Evolutionary conservation across 2,329 filamentous ascomycete genomes (phyloP).

Genomic region (Trichophyton schoenleinii): DNA sequence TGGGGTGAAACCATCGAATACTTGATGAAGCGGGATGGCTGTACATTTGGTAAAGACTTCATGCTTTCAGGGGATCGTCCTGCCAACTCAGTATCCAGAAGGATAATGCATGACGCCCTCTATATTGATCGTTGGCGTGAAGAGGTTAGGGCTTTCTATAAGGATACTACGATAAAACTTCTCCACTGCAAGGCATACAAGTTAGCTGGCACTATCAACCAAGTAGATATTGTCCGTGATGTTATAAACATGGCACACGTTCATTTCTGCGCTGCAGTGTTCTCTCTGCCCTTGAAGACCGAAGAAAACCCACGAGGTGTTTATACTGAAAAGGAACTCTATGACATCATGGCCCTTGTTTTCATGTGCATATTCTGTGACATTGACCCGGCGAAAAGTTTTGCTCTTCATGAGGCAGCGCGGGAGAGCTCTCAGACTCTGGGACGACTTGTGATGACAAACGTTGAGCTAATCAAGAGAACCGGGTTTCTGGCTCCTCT

Average conservation of each 20-base stretch:
- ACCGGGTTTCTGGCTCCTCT: slow-evolving; percentile 19
- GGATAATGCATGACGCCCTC: slow-evolving; percentile 14
- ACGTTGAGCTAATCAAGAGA: slow-evolving; percentile 29
- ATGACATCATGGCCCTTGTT: slow-evolving; percentile 37
- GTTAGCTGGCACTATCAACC: slow-evolving; percentile 26
- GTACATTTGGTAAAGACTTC: slow-evolving; percentile 14
- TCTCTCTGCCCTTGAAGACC: slow-evolving; percentile 18
- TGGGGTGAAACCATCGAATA: slow-evolving; percentile 15
- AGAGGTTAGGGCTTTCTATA: slow-evolving; percentile 14
- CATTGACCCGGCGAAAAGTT: slow-evolving; percentile 36
- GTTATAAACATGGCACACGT: slow-evolving; percentile 18
- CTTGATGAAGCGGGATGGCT: slow-evolving; percentile 13
- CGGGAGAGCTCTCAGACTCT: slow-evolving; percentile 29
- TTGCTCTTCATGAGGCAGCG: slow-evolving; percentile 34
- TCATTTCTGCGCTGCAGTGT: slow-evolving; percentile 17
- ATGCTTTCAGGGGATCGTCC: slow-evolving; percentile 17
- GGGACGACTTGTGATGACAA: slow-evolving; percentile 27
- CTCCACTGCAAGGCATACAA: slow-evolving; percentile 30
- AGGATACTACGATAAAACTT: slow-evolving; percentile 13
- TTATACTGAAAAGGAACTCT: slow-evolving; percentile 45
- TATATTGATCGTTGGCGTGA: slow-evolving; percentile 13
- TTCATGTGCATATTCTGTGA: slow-evolving; percentile 38
- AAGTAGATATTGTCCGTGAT: slow-evolving; percentile 18
- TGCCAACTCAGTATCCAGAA: slow-evolving; percentile 12
- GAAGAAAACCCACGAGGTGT: slow-evolving; percentile 17